Evolutionary conservation across 1,284 basidiomycete species (phyloP).

Genomic region (Pseudozyma pruni): DNA sequence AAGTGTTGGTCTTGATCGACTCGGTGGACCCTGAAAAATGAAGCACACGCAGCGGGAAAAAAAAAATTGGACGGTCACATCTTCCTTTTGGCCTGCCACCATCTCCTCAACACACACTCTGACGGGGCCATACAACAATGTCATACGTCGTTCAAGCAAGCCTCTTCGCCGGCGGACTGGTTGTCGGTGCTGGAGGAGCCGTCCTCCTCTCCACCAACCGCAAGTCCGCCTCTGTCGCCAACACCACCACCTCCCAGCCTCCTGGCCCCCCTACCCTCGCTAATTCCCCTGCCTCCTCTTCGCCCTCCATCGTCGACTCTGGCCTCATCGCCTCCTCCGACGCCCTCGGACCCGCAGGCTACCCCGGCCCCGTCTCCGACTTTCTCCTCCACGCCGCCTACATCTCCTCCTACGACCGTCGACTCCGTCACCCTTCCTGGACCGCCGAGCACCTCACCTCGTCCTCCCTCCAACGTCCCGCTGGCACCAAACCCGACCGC

Average conservation of each 20-base stretch:
- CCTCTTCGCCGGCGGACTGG: conserved; percentile 77
- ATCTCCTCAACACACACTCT: conserved; percentile 55
- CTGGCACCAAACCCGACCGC: conserved; percentile 69
- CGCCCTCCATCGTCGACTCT: conserved; percentile 22
- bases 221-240: conserved; percentile 10
- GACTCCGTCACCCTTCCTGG: conserved; percentile 91
- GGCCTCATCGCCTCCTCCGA: conserved; percentile 18
- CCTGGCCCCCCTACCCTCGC: conserved; percentile 13
- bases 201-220: conserved; percentile 22
- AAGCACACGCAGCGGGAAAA: conserved; percentile 1
- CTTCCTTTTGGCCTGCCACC: background rate
- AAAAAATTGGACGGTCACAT: background rate
- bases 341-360: conserved; percentile 43
- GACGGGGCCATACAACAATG: conserved; percentile 76
- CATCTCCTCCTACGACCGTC: conserved; percentile 88
- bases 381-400: conserved; percentile 82
- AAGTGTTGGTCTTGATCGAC: conserved; percentile 11
- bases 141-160: conserved; percentile 90
- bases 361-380: conserved; percentile 81
- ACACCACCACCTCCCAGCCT: background rate
- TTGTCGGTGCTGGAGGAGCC: conserved; percentile 76
- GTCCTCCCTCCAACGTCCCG: conserved; percentile 70
- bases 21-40: conserved; percentile 20
- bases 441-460: conserved; percentile 91
- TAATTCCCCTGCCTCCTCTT: conserved; percentile 9